Evolutionary conservation across 352 stramenopile species (phyloP).

Genomic region (Phytophthora vignae): DNA sequence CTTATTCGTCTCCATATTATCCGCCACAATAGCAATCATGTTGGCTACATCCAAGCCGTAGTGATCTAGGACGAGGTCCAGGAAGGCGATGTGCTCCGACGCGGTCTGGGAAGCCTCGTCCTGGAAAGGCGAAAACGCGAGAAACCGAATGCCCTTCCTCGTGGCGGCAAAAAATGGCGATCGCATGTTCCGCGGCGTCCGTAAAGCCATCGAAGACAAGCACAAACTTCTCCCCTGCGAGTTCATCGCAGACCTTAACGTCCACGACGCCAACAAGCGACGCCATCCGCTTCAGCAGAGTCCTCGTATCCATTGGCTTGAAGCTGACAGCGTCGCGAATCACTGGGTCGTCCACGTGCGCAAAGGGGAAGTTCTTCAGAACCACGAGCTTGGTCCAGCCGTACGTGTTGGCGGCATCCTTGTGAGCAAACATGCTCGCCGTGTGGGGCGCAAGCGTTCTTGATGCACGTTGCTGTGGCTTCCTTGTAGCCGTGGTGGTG

Average conservation of each 20-base stretch:
- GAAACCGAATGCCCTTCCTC: constrained; percentile 8
- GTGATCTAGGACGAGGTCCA: constrained; percentile 4
- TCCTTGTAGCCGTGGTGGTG: neutral
- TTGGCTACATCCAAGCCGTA: constrained; percentile 10
- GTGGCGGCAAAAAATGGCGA: constrained; percentile 18
- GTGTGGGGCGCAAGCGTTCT: constrained; percentile 1
- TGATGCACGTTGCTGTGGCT: neutral
- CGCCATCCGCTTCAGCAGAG: constrained; percentile 11
- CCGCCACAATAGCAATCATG: constrained; percentile 17
- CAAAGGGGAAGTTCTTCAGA: too few relatives aligned
- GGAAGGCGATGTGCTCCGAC: constrained; percentile 11
- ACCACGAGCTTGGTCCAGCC: too few relatives aligned
- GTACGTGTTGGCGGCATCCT: too few relatives aligned
- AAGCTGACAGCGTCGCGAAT: too few relatives aligned
- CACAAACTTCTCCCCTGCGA: too few relatives aligned
- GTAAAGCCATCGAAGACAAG: too few relatives aligned
- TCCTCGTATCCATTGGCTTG: too few relatives aligned
- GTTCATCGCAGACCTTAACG: too few relatives aligned
- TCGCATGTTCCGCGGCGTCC: constrained; percentile 4
- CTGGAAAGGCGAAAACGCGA: constrained; percentile 9
- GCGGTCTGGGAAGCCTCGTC: constrained; percentile 6
- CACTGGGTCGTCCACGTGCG: too few relatives aligned
- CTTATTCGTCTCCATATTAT: constrained; percentile 20
- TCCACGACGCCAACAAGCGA: too few relatives aligned
- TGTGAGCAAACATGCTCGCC: too few relatives aligned